Conservation (phyloP, 129 eudicot genomes). For the Tagetes erecta region DNA sequence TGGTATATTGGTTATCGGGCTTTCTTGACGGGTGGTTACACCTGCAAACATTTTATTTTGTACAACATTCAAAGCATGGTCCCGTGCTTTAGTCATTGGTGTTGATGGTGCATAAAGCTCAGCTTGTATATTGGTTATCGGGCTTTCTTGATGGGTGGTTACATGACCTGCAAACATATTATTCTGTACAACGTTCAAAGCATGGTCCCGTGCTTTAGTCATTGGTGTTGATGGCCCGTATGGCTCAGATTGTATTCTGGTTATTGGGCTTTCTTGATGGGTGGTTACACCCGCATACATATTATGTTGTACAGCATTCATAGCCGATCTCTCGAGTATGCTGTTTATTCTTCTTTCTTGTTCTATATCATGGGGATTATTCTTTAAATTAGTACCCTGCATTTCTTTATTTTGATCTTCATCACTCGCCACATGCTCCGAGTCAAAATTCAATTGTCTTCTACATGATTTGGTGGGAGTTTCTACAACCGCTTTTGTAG, state of each 20-base stretch:
- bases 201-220: conserved; percentile 34
- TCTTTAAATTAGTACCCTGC: conserved; percentile 31
- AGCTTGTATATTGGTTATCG: conserved; percentile 17
- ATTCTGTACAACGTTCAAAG: conserved; percentile 37
- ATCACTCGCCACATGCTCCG: conserved; percentile 30
- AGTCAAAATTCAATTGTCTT: conserved; percentile 58
- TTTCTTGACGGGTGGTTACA: conserved; percentile 21
- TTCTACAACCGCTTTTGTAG: conserved; percentile 20
- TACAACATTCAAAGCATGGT: conserved; percentile 42
- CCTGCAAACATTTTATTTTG: conserved; percentile 26
- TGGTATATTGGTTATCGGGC: conserved; percentile 13
- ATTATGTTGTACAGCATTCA: conserved; percentile 27
- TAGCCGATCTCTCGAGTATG: conserved; percentile 36
- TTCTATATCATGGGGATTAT: conserved; percentile 34
- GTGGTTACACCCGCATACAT: conserved; percentile 20
- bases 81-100: conserved; percentile 26
- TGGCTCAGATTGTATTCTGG: conserved; percentile 17
- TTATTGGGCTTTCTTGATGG: conserved; percentile 11
- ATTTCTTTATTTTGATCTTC: conserved; percentile 27
- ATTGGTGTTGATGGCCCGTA: conserved; percentile 16
- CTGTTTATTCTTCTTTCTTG: conserved; percentile 30
- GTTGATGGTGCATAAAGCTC: conserved; percentile 10
- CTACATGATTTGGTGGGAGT: conserved; percentile 46
- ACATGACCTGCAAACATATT: conserved; percentile 22
- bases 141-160: conserved; percentile 17